phyloP scores from a whole-genome alignment of 75 land plant genomes.

The Cupressus sempervirens region DNA sequence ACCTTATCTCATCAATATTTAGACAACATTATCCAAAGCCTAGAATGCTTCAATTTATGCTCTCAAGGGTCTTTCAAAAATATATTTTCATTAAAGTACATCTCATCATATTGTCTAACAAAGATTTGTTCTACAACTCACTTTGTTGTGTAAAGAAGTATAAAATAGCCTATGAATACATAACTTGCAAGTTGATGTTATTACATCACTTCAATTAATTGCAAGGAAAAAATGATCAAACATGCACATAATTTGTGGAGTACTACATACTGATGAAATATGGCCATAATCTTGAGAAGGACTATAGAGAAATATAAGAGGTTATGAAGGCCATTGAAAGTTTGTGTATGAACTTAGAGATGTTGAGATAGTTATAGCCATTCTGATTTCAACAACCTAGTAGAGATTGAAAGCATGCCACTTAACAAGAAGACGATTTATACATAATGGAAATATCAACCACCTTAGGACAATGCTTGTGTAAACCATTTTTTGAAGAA shows the following conservation, averaged over 20 bases:
- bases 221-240: too few species aligned
- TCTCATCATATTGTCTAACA: neutral
- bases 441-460: too few species aligned
- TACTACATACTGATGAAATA: too few species aligned
- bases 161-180: too few species aligned
- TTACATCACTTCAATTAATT: too few species aligned
- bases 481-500: neutral
- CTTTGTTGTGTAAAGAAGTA: too few species aligned
- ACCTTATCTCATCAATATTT: neutral
- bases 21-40: neutral
- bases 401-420: neutral
- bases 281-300: too few species aligned
- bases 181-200: too few species aligned
- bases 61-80: neutral
- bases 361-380: neutral
- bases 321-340: neutral
- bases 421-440: neutral
- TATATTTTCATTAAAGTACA: neutral
- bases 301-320: too few species aligned
- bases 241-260: too few species aligned
- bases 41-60: neutral
- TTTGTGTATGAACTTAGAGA: neutral
- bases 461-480: neutral
- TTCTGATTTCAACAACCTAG: neutral
- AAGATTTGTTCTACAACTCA: too few species aligned